Evolutionary conservation across 164 flowering plant genomes (phyloP).

Genomic region (Chloranthus sessilifolius): DNA sequence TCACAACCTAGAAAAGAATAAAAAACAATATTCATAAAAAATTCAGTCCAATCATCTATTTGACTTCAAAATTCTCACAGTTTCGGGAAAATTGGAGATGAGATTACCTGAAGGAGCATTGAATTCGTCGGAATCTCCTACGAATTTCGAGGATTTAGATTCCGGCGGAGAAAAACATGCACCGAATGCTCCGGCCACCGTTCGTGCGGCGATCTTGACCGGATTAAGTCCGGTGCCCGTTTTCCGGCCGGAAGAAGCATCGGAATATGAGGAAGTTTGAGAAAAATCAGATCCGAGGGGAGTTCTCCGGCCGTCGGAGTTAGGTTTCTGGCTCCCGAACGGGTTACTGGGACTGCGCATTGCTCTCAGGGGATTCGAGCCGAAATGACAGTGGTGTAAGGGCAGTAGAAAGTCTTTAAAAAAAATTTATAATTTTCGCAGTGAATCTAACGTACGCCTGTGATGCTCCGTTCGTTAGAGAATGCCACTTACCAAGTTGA

Average conservation of each 20-base stretch:
- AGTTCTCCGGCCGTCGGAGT: neutral
- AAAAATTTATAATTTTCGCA: neutral
- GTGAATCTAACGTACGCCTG: neutral
- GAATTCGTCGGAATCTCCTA: neutral
- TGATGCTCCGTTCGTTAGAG: neutral
- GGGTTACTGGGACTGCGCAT: neutral
- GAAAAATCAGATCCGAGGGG: conserved; percentile 5
- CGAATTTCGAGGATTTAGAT: neutral
- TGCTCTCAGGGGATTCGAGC: neutral
- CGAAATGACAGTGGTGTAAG: too few relatives aligned
- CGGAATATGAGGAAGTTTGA: neutral
- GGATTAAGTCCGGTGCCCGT: neutral
- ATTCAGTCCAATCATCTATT: too few relatives aligned
- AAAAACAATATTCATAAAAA: too few relatives aligned
- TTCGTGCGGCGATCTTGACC: conserved; percentile 3
- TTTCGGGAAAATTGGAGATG: neutral
- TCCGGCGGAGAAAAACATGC: conserved; percentile 8
- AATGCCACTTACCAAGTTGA: neutral
- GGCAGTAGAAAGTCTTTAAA: neutral
- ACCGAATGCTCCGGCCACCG: neutral
- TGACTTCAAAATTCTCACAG: neutral
- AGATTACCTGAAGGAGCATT: conserved; percentile 12
- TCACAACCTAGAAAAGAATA: neutral
- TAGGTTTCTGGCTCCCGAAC: conserved; percentile 2
- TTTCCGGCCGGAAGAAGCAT: conserved; percentile 3